phyloP scores from a whole-genome alignment of 2,329 filamentous ascomycete genomes.

The Trichoderma sp. region DNA sequence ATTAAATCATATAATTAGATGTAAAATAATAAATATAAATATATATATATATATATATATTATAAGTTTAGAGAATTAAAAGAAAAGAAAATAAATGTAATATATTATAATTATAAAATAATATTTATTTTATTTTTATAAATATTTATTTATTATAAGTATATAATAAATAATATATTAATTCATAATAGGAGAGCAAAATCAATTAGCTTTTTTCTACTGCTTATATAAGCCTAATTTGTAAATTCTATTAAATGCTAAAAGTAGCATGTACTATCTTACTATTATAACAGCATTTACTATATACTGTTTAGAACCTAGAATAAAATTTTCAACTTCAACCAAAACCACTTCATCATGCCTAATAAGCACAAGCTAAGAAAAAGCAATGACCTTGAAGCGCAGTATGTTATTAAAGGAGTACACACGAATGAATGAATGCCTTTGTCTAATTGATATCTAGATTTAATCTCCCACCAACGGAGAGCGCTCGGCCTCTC shows the following conservation, averaged over 20 bases:
- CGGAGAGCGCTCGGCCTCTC: constrained; percentile 53
- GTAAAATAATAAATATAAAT: not conserved
- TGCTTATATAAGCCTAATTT: too few species aligned
- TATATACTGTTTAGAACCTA: not conserved
- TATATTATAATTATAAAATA: not conserved
- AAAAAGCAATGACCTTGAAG: constrained; percentile 52
- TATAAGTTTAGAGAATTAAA: not conserved
- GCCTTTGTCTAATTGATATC: constrained; percentile 9
- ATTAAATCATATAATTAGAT: not conserved
- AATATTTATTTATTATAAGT: too few species aligned
- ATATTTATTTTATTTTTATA: too few species aligned
- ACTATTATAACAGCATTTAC: too few species aligned
- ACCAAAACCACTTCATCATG: constrained; percentile 2
- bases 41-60: too few species aligned
- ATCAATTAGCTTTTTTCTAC: too few species aligned
- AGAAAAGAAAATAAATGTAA: too few species aligned
- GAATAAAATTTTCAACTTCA: not conserved
- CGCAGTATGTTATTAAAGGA: constrained; percentile 43
- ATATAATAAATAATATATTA: too few species aligned
- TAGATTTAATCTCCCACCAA: constrained; percentile 54
- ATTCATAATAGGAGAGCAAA: too few species aligned
- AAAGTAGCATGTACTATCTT: too few species aligned
- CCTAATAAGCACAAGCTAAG: constrained; percentile 52
- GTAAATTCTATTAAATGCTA: too few species aligned
- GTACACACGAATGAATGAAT: not conserved